phyloP scores from a whole-genome alignment of 208 protist genomes.

The Leishmania tarentolae region DNA sequence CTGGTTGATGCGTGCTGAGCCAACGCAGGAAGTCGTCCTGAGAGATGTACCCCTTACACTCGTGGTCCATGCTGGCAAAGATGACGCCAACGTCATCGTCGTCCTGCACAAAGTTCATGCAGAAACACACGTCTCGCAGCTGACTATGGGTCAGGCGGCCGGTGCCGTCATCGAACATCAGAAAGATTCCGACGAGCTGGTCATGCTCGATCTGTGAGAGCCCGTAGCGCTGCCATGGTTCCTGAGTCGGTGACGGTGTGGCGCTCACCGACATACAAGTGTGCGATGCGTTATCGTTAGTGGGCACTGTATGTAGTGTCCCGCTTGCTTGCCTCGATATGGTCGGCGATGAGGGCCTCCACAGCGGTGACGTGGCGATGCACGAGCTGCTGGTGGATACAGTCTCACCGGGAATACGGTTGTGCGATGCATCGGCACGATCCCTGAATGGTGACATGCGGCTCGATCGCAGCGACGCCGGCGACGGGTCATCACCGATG shows the following conservation, averaged over 20 bases:
- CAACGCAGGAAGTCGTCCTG: constrained; percentile 78
- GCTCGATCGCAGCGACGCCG: neutral
- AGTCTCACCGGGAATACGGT: neutral
- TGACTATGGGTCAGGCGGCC: constrained; percentile 55
- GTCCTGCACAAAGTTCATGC: constrained; percentile 79
- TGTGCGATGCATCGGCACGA: neutral
- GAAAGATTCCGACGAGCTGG: constrained; percentile 74
- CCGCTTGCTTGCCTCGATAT: neutral
- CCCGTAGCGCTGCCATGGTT: constrained; percentile 58
- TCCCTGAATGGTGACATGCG: neutral
- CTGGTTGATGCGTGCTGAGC: constrained; percentile 66
- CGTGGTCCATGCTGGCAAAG: constrained; percentile 74
- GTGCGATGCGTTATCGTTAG: neutral
- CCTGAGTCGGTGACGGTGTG: neutral
- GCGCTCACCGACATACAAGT: constrained; percentile 25
- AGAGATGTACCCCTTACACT: constrained; percentile 36
- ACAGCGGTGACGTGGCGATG: neutral
- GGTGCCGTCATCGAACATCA: constrained; percentile 84
- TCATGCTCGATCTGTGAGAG: constrained; percentile 82
- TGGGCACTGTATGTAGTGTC: too few relatives aligned
- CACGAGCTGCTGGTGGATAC: neutral
- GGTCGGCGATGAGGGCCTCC: constrained; percentile 8
- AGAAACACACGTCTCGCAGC: constrained; percentile 63
- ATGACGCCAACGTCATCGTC: constrained; percentile 62
- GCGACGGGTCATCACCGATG: constrained; percentile 22